Base-by-base conservation (phyloP, 2,329 filamentous ascomycete genomes). In the Phialophora expanda region DNA sequence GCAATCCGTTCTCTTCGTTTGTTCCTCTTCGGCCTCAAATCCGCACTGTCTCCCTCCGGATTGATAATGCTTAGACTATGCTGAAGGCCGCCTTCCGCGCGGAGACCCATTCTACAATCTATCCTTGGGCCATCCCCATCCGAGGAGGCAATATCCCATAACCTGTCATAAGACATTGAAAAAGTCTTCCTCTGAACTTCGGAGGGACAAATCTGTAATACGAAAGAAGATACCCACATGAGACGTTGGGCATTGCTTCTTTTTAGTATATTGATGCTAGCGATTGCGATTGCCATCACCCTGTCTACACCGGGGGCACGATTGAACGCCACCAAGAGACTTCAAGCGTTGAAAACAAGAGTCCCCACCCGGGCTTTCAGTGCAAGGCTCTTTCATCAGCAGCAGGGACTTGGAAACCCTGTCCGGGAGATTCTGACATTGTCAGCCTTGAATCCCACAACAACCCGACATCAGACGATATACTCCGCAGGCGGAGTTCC, bases 241-340 rank as follows among this genome's bases (percentile, higher is more conserved):
- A 51, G 58, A 53, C 46, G 58, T 41, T 28, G 58, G 58, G 8
- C 24, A 44, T 26, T 51, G 20, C n/a, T 22, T n/a, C 12, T 53
- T 11, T 20, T 34, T n/a, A 20, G 38, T 32, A 38, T 51, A 28
- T 56, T 63, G 51, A 63, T 63, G 61, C 53, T 63, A 48, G 61
- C 41, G 38, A 55, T 62, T n/a, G 51, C 51, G n/a, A 34, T 62
- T 28, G 60, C 50, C 26, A 22, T 61, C 3, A 7, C 38, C 5
- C 38, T 44, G 17, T 61, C 46, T 1, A 41, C 58, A 22, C 46
- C 58, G 7, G 41, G 7, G 11, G 26, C 46, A 38, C 28, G 46
- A 30, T n/a, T n/a, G 24, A 55, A 30, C 24, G 53, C 53, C 53
- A 55, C 53, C 53, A 17, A 28, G 24, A 22, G 53, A 32, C 28